These are phyloP conservation scores for Cokeromyces recurvatus DNA, from an alignment of 371 early-diverging fungal genomes.

Conservation along the genomic window DNA sequence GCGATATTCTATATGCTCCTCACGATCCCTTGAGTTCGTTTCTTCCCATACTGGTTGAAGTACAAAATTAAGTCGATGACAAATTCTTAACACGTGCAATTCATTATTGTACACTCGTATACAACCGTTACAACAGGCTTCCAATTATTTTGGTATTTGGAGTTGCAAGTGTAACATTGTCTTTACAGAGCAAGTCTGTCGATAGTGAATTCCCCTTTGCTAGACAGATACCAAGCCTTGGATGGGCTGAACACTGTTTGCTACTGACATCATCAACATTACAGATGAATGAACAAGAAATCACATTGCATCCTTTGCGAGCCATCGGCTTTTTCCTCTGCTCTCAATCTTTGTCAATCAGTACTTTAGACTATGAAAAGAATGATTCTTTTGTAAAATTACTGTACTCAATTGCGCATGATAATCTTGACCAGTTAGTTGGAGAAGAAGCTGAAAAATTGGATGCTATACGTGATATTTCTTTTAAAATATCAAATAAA, in stretches of 20 bases:
- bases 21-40: slow-evolving; percentile 8
- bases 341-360: slow-evolving; percentile 10
- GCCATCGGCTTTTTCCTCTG: slow-evolving; percentile 2
- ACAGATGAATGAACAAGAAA: slow-evolving; percentile 8
- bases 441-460: slow-evolving; percentile 13
- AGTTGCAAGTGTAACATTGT: slow-evolving; percentile 5
- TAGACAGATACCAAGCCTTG: slow-evolving; percentile 8
- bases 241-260: slow-evolving; percentile 3
- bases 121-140: slow-evolving; percentile 1
- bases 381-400: not conserved
- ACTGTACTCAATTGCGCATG: slow-evolving; percentile 12
- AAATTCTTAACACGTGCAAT: slow-evolving; percentile 4
- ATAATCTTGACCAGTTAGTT: slow-evolving; percentile 10
- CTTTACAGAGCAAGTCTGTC: slow-evolving; percentile 4
- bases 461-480: slow-evolving; percentile 11
- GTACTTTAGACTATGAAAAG: slow-evolving; percentile 10
- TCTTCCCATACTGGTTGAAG: slow-evolving; percentile 5
- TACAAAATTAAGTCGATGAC: slow-evolving; percentile 5
- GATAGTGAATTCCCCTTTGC: slow-evolving; percentile 11
- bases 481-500: too few relatives aligned
- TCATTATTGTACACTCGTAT: slow-evolving; percentile 8
- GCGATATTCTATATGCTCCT: slow-evolving; percentile 6
- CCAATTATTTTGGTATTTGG: slow-evolving; percentile 8
- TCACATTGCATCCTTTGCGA: slow-evolving; percentile 9
- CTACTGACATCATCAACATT: slow-evolving; percentile 8